phyloP scores from a whole-genome alignment of 495 filamentous ascomycete genomes.

The Tuber umbilicatum region DNA sequence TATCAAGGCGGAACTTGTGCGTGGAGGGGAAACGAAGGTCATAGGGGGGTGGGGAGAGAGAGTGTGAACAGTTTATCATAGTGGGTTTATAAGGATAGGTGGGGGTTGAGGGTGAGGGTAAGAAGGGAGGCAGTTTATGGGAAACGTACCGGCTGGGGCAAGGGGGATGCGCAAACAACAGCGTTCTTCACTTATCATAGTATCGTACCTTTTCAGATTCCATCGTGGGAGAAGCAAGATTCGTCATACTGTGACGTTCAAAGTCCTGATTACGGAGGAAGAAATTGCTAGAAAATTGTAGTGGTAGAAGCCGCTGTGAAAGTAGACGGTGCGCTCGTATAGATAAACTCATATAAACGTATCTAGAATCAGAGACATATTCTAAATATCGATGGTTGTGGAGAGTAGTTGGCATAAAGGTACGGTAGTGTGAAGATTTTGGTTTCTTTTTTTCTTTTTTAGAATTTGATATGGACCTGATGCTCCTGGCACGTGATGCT shows the following conservation, averaged over 20 bases:
- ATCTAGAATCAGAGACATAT: not conserved
- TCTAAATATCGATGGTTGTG: not conserved
- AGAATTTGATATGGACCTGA: not conserved
- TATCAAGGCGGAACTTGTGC: not conserved
- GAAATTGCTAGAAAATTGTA: not conserved
- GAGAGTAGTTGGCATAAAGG: not conserved
- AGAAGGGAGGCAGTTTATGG: not conserved
- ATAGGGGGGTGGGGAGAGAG: not conserved
- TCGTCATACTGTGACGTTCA: constrained; percentile 1
- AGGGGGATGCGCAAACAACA: not conserved
- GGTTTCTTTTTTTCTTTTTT: not conserved
- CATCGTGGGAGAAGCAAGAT: constrained; percentile 1
- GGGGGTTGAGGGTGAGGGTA: not conserved
- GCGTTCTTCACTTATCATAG: not conserved
- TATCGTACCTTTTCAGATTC: not conserved
- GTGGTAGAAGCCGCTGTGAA: not conserved
- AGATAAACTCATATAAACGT: not conserved
- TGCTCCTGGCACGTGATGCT: not conserved
- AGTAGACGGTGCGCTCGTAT: not conserved
- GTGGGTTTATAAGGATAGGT: not conserved
- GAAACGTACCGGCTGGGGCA: not conserved
- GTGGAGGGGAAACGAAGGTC: not conserved
- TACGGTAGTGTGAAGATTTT: not conserved
- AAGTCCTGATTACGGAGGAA: not conserved
- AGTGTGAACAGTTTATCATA: not conserved